phyloP scores from a whole-genome alignment of 2,329 filamentous ascomycete genomes.

The Cercospora sesami region DNA sequence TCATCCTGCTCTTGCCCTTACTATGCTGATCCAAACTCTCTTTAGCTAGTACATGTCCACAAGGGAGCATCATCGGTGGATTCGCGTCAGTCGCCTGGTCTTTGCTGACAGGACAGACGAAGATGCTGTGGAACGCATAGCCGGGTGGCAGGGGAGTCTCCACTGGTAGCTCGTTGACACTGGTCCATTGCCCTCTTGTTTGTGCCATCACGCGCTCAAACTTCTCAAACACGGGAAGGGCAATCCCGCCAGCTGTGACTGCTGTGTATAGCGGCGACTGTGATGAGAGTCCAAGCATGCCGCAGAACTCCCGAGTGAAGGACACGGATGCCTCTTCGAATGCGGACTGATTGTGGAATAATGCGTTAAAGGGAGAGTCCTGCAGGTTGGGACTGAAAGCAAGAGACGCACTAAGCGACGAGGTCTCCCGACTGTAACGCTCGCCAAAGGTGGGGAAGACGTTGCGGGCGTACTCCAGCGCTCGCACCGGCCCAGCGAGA shows the following conservation, averaged over 20 bases:
- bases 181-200: constrained; percentile 93
- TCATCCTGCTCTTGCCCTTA: constrained; percentile 73
- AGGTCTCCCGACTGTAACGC: constrained; percentile 75
- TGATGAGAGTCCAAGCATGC: constrained; percentile 81
- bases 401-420: constrained; percentile 78
- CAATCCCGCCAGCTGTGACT: constrained; percentile 87
- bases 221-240: constrained; percentile 84
- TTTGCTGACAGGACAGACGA: constrained; percentile 95
- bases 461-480: constrained; percentile 71
- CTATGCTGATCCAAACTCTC: constrained; percentile 78
- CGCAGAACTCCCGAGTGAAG: constrained; percentile 83
- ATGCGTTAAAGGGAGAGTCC: constrained; percentile 73
- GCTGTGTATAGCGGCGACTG: constrained; percentile 92
- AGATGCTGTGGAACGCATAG: constrained; percentile 87
- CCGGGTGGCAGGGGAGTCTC: constrained; percentile 65
- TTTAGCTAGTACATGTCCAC: constrained; percentile 87
- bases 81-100: constrained; percentile 92
- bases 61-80: constrained; percentile 94
- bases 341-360: constrained; percentile 72
- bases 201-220: constrained; percentile 83
- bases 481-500: constrained; percentile 61
- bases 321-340: constrained; percentile 84
- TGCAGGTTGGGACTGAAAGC: constrained; percentile 73
- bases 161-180: constrained; percentile 79
- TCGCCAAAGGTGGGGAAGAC: constrained; percentile 74